Evolutionary conservation across 1,284 basidiomycete genomes (phyloP), one percentile per base, ranked within the genome.

Genomic region (Vanrija sp.): DNA sequence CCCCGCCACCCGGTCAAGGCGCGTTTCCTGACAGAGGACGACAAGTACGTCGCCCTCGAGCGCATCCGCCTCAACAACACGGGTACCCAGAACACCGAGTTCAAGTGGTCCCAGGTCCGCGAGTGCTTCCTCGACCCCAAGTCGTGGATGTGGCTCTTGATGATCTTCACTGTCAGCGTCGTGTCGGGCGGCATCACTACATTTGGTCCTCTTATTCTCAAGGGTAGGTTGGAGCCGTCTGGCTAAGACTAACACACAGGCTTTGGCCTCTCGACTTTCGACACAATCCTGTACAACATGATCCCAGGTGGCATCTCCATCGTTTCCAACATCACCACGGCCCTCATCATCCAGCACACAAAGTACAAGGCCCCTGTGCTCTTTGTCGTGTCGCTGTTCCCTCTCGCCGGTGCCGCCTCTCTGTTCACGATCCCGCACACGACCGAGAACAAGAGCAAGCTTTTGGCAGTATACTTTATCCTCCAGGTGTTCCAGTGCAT

Each of bases 311-410:
- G 74, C 5, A 67, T 82, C 48, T 78, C 78, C 58, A 76, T 83
- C 46, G 65, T 80, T 57, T 46, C 78, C 34, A 79, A 68, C 57
- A 54, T 78, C 42, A 58, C 79, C 21, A 51, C 71, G 28, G 67
- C 78, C 2, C 78, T 73, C 14, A 68, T 65, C 39, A 66, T 81
- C 21, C 78, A 78, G 4, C 77, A 76, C 29, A 58, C 55, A 48
- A 78, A 77, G 58, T 69, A 78, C 52, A 82, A 81, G 62, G 68
- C 80, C 19, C 79, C 80, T 52, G 80, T 78, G 66, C 78, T 80
- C 3, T 77, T 82, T 19, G 62, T 79, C 39, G 76, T 60, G 34
- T 60, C 60, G 12, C 43, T 62, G 26, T 68, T 71, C 61, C 71
- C 71, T 15, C 55, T 73, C 12, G 71, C 67, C 1, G 71, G 62